A percentile compares a stretch with the other conserved stretches of the same genome.
Conservation (phyloP, 1,284 basidiomycete species). For the Rhodotorula glutinis region DNA sequence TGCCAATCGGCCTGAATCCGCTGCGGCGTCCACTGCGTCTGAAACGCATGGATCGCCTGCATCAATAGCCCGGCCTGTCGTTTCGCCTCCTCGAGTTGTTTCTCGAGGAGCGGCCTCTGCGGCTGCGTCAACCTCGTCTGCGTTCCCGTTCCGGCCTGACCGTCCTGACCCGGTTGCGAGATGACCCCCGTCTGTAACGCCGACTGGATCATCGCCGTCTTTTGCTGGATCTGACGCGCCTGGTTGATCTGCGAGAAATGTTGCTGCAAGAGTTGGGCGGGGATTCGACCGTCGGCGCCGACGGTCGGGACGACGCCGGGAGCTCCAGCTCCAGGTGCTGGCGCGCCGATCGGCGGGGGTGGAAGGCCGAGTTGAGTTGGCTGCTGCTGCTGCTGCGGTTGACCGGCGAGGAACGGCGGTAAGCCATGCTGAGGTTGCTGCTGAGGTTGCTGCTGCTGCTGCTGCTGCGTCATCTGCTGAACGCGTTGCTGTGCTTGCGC, state of each 20-base stretch:
- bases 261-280: conserved; percentile 20
- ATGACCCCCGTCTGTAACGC: conserved; percentile 26
- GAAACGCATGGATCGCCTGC: conserved; percentile 16
- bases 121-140: conserved; percentile 20
- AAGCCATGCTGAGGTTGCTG: background rate
- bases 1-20: conserved; percentile 31
- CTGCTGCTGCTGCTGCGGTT: conserved; percentile 4
- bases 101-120: conserved; percentile 23
- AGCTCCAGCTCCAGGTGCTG: background rate
- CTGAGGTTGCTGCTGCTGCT: background rate
- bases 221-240: conserved; percentile 11
- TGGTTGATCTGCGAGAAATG: conserved; percentile 22
- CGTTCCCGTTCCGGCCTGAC: background rate
- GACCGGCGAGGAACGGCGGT: too few relatives aligned
- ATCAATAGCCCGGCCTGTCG: conserved; percentile 15
- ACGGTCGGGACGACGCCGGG: background rate
- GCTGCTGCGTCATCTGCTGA: conserved; percentile 11
- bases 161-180: background rate
- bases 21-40: conserved; percentile 16
- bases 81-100: conserved; percentile 25
- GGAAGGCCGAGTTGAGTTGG: background rate
- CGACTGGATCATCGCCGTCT: conserved; percentile 8
- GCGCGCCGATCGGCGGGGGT: background rate
- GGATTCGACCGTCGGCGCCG: conserved; percentile 18
- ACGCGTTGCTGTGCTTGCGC: conserved; percentile 4